Percentiles rank a stretch among this genome's conserved stretches.
Conservation (phyloP, 2,329 filamentous ascomycete species). For the Sporothrix brasiliensis region DNA sequence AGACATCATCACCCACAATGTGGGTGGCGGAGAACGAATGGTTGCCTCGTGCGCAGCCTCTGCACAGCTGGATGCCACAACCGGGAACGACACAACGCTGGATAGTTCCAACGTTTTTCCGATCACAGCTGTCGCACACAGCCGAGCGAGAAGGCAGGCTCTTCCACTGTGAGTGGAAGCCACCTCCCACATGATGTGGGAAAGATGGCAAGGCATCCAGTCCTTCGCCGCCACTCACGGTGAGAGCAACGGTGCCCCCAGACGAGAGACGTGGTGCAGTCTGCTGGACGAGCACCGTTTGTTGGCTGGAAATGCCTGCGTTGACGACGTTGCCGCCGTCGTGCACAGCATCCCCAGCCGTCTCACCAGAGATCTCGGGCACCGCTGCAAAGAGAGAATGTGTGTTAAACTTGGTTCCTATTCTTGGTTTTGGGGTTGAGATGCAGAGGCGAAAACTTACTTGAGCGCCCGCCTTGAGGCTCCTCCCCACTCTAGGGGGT, state of each 20-base stretch:
- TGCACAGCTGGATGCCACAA: constrained; percentile 19
- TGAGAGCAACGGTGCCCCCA: neutral
- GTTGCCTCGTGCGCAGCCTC: neutral
- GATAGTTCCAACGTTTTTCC: neutral
- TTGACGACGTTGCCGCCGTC: neutral
- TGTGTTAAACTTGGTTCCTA: neutral
- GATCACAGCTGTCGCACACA: constrained; percentile 22
- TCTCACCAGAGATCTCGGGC: neutral
- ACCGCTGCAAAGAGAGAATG: neutral
- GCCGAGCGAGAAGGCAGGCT: neutral
- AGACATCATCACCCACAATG: neutral
- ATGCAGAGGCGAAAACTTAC: neutral
- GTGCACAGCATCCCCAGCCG: neutral
- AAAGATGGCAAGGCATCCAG: neutral
- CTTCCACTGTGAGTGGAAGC: neutral
- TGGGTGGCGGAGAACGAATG: constrained; percentile 3
- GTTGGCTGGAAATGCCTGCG: neutral
- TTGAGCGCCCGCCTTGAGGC: neutral
- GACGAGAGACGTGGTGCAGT: neutral
- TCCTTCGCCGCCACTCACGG: neutral
- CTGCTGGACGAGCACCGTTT: neutral
- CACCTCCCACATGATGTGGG: neutral
- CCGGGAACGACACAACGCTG: constrained; percentile 19
- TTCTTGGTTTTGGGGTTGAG: neutral
- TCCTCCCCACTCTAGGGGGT: neutral